Conservation (phyloP, 73 alveolate species). For the Paramecium sexaurelia region DNA sequence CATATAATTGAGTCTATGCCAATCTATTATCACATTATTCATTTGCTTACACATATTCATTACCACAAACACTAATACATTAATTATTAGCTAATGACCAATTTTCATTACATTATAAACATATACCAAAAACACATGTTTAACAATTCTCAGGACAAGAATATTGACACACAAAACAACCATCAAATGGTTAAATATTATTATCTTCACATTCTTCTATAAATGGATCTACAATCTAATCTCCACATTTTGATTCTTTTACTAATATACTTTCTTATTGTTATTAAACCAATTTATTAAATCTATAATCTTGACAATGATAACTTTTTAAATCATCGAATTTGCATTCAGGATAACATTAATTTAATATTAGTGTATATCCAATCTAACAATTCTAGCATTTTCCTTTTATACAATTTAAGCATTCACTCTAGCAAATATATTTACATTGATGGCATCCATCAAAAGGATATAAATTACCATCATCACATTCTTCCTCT, state of each 20-base stretch:
- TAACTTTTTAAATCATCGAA: not conserved
- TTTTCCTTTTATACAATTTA: not conserved
- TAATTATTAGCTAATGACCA: not conserved
- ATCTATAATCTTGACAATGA: not conserved
- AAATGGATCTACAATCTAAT: not conserved
- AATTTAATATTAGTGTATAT: not conserved
- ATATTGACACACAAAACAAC: not conserved
- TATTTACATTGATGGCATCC: not conserved
- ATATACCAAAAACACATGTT: not conserved
- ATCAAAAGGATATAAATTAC: not conserved
- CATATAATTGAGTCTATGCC: not conserved
- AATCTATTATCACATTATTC: not conserved
- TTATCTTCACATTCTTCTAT: not conserved
- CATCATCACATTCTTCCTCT: not conserved
- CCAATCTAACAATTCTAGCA: not conserved
- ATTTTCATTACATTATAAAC: not conserved
- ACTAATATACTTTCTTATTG: not conserved
- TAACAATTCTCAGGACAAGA: not conserved
- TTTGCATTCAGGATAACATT: not conserved
- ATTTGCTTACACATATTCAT: not conserved
- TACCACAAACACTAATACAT: not conserved
- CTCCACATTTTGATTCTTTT: not conserved
- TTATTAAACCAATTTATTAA: not conserved
- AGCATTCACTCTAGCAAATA: not conserved
- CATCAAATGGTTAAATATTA: not conserved